Percentiles rank a stretch among this genome's conserved stretches.
Conservation (phyloP, 371 early-diverging fungal species). For the Circinella minor region DNA sequence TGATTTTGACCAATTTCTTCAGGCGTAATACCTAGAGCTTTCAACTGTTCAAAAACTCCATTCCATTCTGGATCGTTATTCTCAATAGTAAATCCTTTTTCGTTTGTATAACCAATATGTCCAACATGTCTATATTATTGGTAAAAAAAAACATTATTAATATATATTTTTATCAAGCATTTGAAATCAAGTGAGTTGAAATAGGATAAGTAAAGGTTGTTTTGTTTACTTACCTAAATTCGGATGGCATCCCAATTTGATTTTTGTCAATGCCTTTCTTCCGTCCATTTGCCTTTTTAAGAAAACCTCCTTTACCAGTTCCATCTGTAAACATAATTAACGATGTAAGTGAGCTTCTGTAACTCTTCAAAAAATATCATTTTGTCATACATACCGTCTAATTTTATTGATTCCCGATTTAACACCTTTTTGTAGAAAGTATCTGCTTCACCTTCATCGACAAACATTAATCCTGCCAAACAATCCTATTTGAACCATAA, state of each 20-base stretch:
- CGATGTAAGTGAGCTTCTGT: background rate
- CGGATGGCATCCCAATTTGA: constrained; percentile 76
- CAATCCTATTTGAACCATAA: constrained; percentile 51
- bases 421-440: constrained; percentile 74
- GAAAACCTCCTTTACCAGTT: constrained; percentile 34
- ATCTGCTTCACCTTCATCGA: constrained; percentile 82
- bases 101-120: constrained; percentile 81
- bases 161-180: too few relatives aligned
- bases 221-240: constrained; percentile 56
- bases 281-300: constrained; percentile 31
- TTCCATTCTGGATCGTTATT: constrained; percentile 84
- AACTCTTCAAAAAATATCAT: too few relatives aligned
- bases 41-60: constrained; percentile 73
- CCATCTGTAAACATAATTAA: background rate
- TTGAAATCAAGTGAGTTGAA: too few relatives aligned
- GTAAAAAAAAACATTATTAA: background rate
- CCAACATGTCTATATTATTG: constrained; percentile 63
- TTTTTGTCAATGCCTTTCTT: constrained; percentile 67
- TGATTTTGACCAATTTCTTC: constrained; percentile 64
- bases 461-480: constrained; percentile 85
- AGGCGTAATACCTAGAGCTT: constrained; percentile 82
- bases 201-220: too few relatives aligned
- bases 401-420: constrained; percentile 48
- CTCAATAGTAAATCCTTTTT: constrained; percentile 80
- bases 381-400: constrained; percentile 33